Evolutionary conservation across 805 yeast genomes (phyloP).

Genomic region (Wickerhamomyces bisporus): DNA sequence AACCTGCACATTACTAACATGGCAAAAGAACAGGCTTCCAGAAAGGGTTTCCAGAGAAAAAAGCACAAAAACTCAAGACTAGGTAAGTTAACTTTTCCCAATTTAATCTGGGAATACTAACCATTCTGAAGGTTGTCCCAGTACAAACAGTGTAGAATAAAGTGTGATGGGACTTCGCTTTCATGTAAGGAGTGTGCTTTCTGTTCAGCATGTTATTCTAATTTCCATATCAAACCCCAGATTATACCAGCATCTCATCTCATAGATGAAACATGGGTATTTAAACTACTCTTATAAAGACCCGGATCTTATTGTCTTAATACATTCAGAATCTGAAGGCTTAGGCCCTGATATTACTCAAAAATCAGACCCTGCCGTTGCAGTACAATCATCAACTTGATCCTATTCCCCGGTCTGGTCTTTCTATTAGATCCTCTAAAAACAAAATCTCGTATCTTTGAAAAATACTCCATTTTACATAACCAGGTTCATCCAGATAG

Average conservation of each 20-base stretch:
- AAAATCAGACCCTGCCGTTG: too few species aligned
- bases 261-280: background rate
- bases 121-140: slow-evolving; percentile 48
- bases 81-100: background rate
- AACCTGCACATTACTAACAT: too few species aligned
- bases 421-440: too few species aligned
- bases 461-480: too few species aligned
- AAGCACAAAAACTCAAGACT: slow-evolving; percentile 49
- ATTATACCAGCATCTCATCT: background rate
- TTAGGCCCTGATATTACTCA: background rate
- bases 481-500: too few species aligned
- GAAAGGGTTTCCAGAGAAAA: slow-evolving; percentile 28
- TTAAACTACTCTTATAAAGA: background rate
- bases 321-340: background rate
- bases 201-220: slow-evolving; percentile 5
- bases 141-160: slow-evolving; percentile 50
- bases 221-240: background rate
- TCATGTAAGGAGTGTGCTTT: slow-evolving; percentile 41
- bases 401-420: too few species aligned
- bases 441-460: too few species aligned
- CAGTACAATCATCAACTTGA: too few species aligned
- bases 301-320: background rate
- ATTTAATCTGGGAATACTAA: background rate
- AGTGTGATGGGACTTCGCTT: slow-evolving; percentile 56
- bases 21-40: background rate